Base-by-base conservation (phyloP, 2,329 filamentous ascomycete genomes). In the Penicillium sp. region DNA sequence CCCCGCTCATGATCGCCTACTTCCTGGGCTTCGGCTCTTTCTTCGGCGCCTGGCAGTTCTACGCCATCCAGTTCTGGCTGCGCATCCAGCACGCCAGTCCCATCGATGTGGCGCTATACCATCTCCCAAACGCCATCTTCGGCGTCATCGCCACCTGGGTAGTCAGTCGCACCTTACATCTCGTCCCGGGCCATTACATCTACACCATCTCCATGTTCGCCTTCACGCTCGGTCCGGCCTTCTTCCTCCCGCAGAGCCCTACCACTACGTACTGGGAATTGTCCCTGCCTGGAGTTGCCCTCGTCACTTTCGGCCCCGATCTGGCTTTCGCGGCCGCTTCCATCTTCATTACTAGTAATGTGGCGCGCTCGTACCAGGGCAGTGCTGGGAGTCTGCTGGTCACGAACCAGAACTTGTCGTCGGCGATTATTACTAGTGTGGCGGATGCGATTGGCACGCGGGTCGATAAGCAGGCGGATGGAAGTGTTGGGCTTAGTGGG, bases 301-400 rank as follows among this genome's bases (percentile, higher is more conserved):
- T 76, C 0, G 71, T 72, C 0, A 75, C 72, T 0, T 75, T 76
- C 38, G 73, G 73, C 0, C 73, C 73, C 0, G 73, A 76, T 40
- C 61, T 75, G 44, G 69, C 69, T 26, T 76, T 75, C 50, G 72
- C 73, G 0, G 73, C 73, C 0, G 72, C 72, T 1, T 70, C 69
- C 15, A 75, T 75, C 39, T 75, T 75, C 59, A 74, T 75, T 51
- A 75, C 72, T 0, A 70, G 66, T 10, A 73, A 67, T 43, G 72
- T 76, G 4, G 67, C 71, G 1, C 57, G 72, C 15, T 72, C 67
- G 2, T 75, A 75, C 45, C 73, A 76, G 51, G 73, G 72, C 3
- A 69, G 67, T 10, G 73, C 73, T 0, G 73, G 72, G 0, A 74
- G 71, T 47, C 50, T 75, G 51, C 57, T 76, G 4, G 72, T 75